A percentile compares a stretch with the other conserved stretches of the same genome.
Evolutionary conservation across 2,329 filamentous ascomycete species (phyloP).

Genomic region (Neoascochyta sp.): DNA sequence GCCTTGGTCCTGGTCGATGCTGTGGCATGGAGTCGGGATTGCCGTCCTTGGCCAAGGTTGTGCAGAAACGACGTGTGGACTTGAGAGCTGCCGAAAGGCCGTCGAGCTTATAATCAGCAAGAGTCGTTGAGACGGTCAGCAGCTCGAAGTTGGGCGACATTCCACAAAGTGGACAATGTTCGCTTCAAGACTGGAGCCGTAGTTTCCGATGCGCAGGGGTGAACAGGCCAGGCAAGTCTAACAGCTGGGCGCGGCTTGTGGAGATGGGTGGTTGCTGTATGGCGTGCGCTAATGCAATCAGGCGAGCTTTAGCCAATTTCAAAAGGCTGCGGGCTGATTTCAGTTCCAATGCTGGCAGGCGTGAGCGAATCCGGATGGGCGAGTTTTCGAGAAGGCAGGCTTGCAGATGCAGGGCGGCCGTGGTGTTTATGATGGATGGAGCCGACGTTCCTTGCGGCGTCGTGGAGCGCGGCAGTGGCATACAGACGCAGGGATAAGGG

Average conservation of each 20-base stretch:
- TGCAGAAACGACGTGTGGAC: no score
- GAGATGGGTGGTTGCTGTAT: constrained; percentile 23
- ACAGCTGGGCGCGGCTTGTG: constrained; percentile 19
- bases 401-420: constrained; percentile 17
- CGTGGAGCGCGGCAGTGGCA: constrained; percentile 16
- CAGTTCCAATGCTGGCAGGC: constrained; percentile 9
- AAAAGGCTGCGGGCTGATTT: constrained; percentile 17
- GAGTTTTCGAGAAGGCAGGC: constrained; percentile 21
- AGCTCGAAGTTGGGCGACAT: constrained; percentile 30
- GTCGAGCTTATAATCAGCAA: constrained; percentile 20
- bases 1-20: constrained; percentile 9
- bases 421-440: constrained; percentile 24
- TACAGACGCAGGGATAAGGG: constrained; percentile 17
- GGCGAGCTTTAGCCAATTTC: constrained; percentile 26
- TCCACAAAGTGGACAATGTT: no score
- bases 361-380: no score
- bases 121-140: constrained; percentile 25
- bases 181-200: constrained; percentile 24
- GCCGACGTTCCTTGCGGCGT: constrained; percentile 20
- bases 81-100: constrained; percentile 19
- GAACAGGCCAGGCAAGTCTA: constrained; percentile 17
- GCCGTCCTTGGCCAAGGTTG: no score
- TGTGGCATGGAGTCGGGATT: constrained; percentile 31
- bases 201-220: constrained; percentile 17
- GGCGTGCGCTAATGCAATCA: constrained; percentile 32